These are phyloP conservation scores for Pestalotiopsis sp. DNA, from an alignment of 2,329 filamentous ascomycete species.

Conservation along the genomic window DNA sequence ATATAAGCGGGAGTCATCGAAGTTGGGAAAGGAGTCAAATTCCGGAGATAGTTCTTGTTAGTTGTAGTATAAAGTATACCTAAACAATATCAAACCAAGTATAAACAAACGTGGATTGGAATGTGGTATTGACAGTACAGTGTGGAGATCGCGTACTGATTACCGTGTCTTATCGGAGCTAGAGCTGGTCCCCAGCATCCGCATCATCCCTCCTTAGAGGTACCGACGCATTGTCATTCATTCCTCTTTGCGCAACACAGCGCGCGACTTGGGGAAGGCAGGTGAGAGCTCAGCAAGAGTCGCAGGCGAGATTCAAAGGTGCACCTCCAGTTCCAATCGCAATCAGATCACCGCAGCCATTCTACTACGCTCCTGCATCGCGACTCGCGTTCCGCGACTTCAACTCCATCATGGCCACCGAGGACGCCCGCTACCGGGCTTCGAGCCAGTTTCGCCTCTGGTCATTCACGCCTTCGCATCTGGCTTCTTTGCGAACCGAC, in stretches of 20 bases:
- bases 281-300: not conserved
- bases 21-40: too few species aligned
- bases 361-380: not conserved
- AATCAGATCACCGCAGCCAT: too few species aligned
- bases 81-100: too few species aligned
- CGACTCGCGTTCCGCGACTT: not conserved
- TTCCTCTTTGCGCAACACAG: not conserved
- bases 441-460: constrained; percentile 91
- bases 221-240: not conserved
- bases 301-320: not conserved
- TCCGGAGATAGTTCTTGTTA: too few species aligned
- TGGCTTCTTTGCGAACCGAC: constrained; percentile 71
- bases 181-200: not conserved
- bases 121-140: not conserved
- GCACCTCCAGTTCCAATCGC: too few species aligned
- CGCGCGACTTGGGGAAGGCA: not conserved
- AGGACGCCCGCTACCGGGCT: constrained; percentile 88
- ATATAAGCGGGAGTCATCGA: too few species aligned
- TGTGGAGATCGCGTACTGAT: not conserved
- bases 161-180: constrained; percentile 1
- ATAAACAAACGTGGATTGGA: not conserved
- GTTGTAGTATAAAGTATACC: too few species aligned
- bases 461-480: constrained; percentile 80
- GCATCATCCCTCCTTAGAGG: not conserved
- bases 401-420: constrained; percentile 62